Conservation (phyloP, 441 rosid species). For the Dalechampia spathulata region DNA sequence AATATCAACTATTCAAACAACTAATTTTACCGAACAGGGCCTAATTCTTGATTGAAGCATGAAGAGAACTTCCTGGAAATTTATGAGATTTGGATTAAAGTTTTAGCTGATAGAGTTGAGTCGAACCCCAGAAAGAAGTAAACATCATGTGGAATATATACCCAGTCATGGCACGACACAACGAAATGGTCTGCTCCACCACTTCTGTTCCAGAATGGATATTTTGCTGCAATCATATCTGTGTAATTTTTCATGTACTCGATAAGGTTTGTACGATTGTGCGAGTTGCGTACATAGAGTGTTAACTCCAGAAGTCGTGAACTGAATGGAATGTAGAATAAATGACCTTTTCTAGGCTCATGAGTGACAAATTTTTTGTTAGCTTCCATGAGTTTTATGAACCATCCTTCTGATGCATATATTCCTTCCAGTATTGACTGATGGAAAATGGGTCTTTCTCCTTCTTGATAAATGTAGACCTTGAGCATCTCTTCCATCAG, state of each 20-base stretch:
- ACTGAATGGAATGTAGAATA: conserved; percentile 76
- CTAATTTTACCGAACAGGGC: too few species aligned
- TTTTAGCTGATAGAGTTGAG: not conserved
- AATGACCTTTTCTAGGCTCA: conserved; percentile 52
- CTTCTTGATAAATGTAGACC: conserved; percentile 73
- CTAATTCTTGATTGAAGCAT: too few species aligned
- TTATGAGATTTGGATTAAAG: not conserved
- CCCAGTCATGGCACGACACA: conserved; percentile 90
- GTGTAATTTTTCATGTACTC: conserved; percentile 53
- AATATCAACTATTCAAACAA: too few species aligned
- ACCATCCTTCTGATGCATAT: conserved; percentile 83
- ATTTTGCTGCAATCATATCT: conserved; percentile 38
- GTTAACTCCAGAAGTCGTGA: conserved; percentile 46
- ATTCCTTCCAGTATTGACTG: conserved; percentile 64
- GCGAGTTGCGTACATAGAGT: conserved; percentile 36
- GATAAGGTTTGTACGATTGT: conserved; percentile 31
- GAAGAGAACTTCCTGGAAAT: too few species aligned
- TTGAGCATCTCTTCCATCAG: conserved; percentile 82
- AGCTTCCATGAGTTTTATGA: conserved; percentile 64
- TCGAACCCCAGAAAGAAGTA: not conserved
- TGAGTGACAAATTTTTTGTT: conserved; percentile 40
- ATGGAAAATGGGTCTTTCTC: conserved; percentile 69
- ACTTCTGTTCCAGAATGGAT: conserved; percentile 54
- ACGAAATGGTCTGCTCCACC: conserved; percentile 80
- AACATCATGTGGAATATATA: conserved; percentile 10